Conservation (phyloP, 2,329 filamentous ascomycete genomes). For the Trichoderma sp. region DNA sequence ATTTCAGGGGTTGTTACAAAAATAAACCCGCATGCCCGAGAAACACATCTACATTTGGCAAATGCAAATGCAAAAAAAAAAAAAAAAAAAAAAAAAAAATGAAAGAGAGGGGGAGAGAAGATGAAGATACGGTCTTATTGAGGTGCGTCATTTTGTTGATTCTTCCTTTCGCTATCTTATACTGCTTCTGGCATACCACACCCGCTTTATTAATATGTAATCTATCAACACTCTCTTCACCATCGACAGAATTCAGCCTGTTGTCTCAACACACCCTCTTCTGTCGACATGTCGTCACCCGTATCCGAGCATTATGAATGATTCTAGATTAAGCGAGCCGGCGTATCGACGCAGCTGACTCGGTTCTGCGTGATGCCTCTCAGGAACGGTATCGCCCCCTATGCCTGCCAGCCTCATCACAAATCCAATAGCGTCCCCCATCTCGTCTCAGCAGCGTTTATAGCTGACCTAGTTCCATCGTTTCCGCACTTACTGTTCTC, state of each 20-base stretch:
- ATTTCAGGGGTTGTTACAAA: conserved; percentile 18
- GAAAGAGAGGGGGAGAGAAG: not conserved
- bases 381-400: not conserved
- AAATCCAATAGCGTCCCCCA: conserved; percentile 5
- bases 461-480: conserved; percentile 6
- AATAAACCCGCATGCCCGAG: not conserved
- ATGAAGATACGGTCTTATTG: not conserved
- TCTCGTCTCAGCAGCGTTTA: not conserved
- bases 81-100: too few relatives aligned
- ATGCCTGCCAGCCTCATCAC: not conserved
- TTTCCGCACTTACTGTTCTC: not conserved
- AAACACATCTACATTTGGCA: not conserved
- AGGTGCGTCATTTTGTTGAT: not conserved
- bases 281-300: not conserved
- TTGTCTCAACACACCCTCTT: conserved; percentile 11
- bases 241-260: conserved; percentile 14
- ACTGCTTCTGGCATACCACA: not conserved
- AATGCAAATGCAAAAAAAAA: too few relatives aligned
- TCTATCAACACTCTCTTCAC: not conserved
- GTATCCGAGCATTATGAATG: not conserved
- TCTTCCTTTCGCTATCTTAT: not conserved
- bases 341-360: conserved; percentile 2
- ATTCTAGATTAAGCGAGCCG: not conserved
- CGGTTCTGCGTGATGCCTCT: not conserved
- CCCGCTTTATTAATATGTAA: not conserved